Evolutionary conservation across 2,329 filamentous ascomycete genomes (phyloP).

Genomic region (Nothopassalora personata): DNA sequence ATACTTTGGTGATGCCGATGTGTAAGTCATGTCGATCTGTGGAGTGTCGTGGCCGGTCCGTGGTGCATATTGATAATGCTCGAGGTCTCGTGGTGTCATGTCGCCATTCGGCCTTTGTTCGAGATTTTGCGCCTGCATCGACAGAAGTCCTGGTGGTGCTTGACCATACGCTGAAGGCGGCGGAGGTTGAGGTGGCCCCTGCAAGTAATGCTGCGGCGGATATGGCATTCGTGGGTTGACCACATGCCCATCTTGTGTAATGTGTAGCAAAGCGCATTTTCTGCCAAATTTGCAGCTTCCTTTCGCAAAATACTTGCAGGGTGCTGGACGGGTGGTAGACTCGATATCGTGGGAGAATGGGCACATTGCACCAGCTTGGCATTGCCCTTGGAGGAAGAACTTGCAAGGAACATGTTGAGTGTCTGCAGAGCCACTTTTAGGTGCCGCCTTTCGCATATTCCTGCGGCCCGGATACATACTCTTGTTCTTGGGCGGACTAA

Average conservation of each 20-base stretch:
- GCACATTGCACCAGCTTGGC: slow-evolving; percentile 91
- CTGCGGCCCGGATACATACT: slow-evolving; percentile 30
- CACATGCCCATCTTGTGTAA: slow-evolving; percentile 85
- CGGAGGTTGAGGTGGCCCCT: slow-evolving; percentile 9
- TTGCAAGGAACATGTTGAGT: slow-evolving; percentile 98
- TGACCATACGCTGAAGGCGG: slow-evolving; percentile 19
- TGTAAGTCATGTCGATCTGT: slow-evolving; percentile 53
- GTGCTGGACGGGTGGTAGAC: slow-evolving; percentile 73
- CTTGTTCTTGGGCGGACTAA: slow-evolving; percentile 48
- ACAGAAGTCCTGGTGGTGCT: slow-evolving; percentile 31
- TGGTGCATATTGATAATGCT: slow-evolving; percentile 25
- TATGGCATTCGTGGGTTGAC: slow-evolving; percentile 60
- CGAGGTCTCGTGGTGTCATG: slow-evolving; percentile 20
- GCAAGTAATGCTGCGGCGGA: slow-evolving; percentile 15
- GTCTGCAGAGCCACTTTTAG: slow-evolving; percentile 50
- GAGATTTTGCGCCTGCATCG: slow-evolving; percentile 32
- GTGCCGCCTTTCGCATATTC: background rate
- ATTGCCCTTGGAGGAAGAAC: slow-evolving; percentile 95
- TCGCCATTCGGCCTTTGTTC: slow-evolving; percentile 28
- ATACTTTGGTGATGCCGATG: slow-evolving; percentile 59
- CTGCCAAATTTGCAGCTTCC: slow-evolving; percentile 98
- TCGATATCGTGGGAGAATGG: slow-evolving; percentile 94
- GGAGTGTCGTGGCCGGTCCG: slow-evolving; percentile 27
- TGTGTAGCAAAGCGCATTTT: slow-evolving; percentile 94
- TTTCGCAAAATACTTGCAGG: slow-evolving; percentile 99